These are phyloP conservation scores for Byssothecium circinans DNA, from an alignment of 2,329 filamentous ascomycete genomes.

Conservation along the genomic window DNA sequence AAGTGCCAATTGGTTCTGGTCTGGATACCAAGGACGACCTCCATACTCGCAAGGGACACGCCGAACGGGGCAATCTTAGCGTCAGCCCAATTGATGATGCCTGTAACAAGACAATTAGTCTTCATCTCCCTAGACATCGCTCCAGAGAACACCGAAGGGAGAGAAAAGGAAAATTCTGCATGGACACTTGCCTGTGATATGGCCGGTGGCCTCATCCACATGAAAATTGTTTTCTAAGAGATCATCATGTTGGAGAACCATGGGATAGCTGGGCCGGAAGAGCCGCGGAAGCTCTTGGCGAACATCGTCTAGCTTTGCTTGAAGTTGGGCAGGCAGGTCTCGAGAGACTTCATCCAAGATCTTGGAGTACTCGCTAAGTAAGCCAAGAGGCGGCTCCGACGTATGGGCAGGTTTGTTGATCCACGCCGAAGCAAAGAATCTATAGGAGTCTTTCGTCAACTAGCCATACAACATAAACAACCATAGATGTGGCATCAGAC, in stretches of 20 bases:
- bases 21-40: conserved; percentile 13
- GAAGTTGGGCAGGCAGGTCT: conserved; percentile 10
- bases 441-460: conserved; percentile 12
- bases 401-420: conserved; percentile 11
- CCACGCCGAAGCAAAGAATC: conserved; percentile 15
- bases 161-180: no score
- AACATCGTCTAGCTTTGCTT: conserved; percentile 7
- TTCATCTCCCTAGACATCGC: no score
- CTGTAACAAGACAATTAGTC: no score
- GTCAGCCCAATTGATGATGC: conserved; percentile 16
- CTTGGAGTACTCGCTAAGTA: conserved; percentile 12
- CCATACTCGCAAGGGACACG: conserved; percentile 12
- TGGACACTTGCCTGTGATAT: conserved; percentile 14
- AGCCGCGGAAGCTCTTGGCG: conserved; percentile 9
- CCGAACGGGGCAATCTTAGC: conserved; percentile 17
- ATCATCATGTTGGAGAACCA: conserved; percentile 13
- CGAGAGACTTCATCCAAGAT: conserved; percentile 13
- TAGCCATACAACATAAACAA: conserved; percentile 5
- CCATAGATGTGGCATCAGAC: conserved; percentile 10
- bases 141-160: no score
- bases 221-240: conserved; percentile 17
- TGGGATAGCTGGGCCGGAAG: conserved; percentile 14
- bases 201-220: conserved; percentile 15
- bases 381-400: conserved; percentile 10
- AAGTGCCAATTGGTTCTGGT: conserved; percentile 11